Evolutionary conservation across 2,329 filamentous ascomycete genomes (phyloP).

Genomic region (Teratosphaeria pseudoeucalypti): DNA sequence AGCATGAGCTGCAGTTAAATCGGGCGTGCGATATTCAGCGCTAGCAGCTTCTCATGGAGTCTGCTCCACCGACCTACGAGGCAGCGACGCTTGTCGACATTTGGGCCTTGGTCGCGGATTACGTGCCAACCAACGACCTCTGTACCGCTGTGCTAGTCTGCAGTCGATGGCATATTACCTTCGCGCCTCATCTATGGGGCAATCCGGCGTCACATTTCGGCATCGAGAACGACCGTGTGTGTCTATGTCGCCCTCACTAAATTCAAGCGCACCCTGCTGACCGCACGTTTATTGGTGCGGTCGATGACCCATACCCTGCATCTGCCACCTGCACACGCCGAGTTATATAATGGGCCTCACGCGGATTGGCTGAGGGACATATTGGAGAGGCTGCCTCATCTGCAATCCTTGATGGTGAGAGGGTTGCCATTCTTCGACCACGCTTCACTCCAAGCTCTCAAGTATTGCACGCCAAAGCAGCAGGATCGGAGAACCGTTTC

Average conservation of each 20-base stretch:
- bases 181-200: constrained; percentile 51
- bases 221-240: constrained; percentile 48
- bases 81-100: constrained; percentile 44
- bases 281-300: constrained; percentile 42
- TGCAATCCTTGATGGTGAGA: constrained; percentile 51
- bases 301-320: constrained; percentile 52
- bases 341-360: constrained; percentile 50
- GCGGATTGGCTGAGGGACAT: constrained; percentile 50
- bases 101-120: constrained; percentile 47
- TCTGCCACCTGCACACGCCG: constrained; percentile 49
- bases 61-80: constrained; percentile 50
- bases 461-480: constrained; percentile 18
- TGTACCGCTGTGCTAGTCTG: constrained; percentile 48
- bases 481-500: constrained; percentile 8
- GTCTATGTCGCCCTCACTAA: constrained; percentile 51
- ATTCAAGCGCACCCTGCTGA: constrained; percentile 47
- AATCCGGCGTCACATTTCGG: constrained; percentile 54
- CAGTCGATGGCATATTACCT: constrained; percentile 47
- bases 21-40: background rate
- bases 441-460: constrained; percentile 43
- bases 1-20: background rate
- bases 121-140: constrained; percentile 46
- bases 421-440: constrained; percentile 54
- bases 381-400: constrained; percentile 45
- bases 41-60: constrained; percentile 38